phyloP scores from a whole-genome alignment of 2,329 filamentous ascomycete genomes.

The Cladosporium sp. region DNA sequence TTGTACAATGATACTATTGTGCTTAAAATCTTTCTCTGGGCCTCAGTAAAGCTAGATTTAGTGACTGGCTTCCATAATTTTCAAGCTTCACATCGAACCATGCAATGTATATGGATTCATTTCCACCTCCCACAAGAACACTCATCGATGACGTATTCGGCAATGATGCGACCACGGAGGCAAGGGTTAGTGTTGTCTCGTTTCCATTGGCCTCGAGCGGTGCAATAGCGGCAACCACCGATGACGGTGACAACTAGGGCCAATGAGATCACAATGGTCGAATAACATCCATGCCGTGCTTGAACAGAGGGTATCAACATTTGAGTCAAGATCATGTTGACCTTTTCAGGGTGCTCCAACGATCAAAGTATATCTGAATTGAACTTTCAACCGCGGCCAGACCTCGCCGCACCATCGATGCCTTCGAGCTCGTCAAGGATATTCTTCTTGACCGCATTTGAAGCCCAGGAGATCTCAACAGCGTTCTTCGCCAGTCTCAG shows the following conservation, averaged over 20 bases:
- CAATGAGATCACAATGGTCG: not conserved
- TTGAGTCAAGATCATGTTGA: not conserved
- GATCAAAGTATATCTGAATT: not conserved
- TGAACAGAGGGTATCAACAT: not conserved
- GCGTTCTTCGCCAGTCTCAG: constrained; percentile 46
- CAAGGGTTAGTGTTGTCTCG: not conserved
- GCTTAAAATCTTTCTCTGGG: too few species aligned
- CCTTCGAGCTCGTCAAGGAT: constrained; percentile 21
- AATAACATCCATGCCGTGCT: too few species aligned
- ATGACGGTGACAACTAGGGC: not conserved
- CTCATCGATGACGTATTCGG: not conserved
- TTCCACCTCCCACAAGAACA: not conserved
- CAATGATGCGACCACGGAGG: not conserved
- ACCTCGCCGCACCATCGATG: not conserved
- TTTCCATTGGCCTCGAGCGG: not conserved
- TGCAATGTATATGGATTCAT: not conserved
- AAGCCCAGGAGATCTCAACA: constrained; percentile 53
- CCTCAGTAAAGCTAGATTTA: too few species aligned
- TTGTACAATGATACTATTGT: too few species aligned
- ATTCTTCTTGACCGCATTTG: constrained; percentile 40
- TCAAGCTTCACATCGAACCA: not conserved
- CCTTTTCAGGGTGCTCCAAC: not conserved
- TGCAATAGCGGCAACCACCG: not conserved
- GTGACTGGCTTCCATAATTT: not conserved
- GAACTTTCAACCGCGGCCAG: not conserved